Evolutionary conservation across 257 asterid species (phyloP).

Genomic region (Plantago ovata): DNA sequence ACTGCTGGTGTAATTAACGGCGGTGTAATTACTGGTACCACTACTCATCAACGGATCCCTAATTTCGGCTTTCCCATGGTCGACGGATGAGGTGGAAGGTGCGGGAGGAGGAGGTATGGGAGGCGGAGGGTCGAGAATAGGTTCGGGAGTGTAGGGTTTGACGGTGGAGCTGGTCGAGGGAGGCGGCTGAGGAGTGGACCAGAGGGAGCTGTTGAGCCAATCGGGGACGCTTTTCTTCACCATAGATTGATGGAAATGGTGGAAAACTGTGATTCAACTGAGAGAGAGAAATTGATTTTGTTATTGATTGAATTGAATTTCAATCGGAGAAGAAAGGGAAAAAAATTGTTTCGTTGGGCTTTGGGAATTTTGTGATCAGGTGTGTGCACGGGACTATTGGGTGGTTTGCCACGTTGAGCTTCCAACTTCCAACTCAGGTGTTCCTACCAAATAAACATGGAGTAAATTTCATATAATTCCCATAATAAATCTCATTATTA

Average conservation of each 20-base stretch:
- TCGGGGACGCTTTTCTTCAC: slow-evolving; percentile 56
- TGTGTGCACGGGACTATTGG: too few species aligned
- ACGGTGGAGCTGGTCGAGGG: slow-evolving; percentile 22
- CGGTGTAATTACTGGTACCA: too few species aligned
- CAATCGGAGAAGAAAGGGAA: not conserved
- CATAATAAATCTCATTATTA: too few species aligned
- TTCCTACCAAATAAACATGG: too few species aligned
- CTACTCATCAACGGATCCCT: slow-evolving; percentile 56
- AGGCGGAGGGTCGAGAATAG: slow-evolving; percentile 32
- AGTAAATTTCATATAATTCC: too few species aligned
- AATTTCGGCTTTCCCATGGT: slow-evolving; percentile 25
- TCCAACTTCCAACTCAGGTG: too few species aligned
- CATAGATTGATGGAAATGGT: slow-evolving; percentile 17
- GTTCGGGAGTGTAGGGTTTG: slow-evolving; percentile 19
- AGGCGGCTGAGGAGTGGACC: slow-evolving; percentile 52
- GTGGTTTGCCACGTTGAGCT: too few species aligned
- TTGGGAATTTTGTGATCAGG: not conserved
- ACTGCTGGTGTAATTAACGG: too few species aligned
- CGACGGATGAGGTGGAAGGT: slow-evolving; percentile 17
- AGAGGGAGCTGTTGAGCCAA: slow-evolving; percentile 79
- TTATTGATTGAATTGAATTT: not conserved
- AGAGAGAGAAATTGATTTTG: too few species aligned
- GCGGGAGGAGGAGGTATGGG: slow-evolving; percentile 32
- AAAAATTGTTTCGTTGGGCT: not conserved
- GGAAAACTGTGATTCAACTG: not conserved